Evolutionary conservation across 116 monocot genomes (phyloP).

Genomic region (Posidonia oceanica): DNA sequence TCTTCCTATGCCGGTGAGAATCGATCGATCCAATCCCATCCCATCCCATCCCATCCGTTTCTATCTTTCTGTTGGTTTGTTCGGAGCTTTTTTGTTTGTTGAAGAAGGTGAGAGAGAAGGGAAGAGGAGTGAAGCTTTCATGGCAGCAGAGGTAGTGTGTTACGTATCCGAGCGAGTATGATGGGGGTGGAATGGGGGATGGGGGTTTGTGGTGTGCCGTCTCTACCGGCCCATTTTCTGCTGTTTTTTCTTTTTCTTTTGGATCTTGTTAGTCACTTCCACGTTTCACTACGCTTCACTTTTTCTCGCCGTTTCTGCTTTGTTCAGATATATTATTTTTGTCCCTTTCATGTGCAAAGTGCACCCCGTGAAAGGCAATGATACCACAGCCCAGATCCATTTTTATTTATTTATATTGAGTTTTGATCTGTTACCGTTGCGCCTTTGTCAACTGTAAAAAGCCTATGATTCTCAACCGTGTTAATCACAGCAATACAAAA

Average conservation of each 20-base stretch:
- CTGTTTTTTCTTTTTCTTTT: not conserved
- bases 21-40: too few relatives aligned
- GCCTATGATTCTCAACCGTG: too few relatives aligned
- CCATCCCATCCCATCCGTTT: too few relatives aligned
- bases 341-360: constrained; percentile 7
- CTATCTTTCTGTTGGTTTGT: too few relatives aligned
- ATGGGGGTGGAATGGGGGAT: too few relatives aligned
- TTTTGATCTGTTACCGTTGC: too few relatives aligned
- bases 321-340: constrained; percentile 3
- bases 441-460: too few relatives aligned
- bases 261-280: not conserved
- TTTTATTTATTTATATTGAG: not conserved
- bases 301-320: not conserved
- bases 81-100: not conserved
- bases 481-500: too few relatives aligned
- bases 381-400: not conserved
- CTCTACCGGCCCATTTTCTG: not conserved
- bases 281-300: not conserved
- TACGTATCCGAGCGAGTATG: too few relatives aligned
- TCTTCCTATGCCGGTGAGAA: constrained; percentile 88
- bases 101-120: too few relatives aligned
- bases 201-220: not conserved
- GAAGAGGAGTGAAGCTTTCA: too few relatives aligned
- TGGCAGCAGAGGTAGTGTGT: too few relatives aligned
- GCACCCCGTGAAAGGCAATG: not conserved